These are phyloP conservation scores for Mortierella sp. DNA, from an alignment of 371 early-diverging fungal genomes.

Conservation along the genomic window DNA sequence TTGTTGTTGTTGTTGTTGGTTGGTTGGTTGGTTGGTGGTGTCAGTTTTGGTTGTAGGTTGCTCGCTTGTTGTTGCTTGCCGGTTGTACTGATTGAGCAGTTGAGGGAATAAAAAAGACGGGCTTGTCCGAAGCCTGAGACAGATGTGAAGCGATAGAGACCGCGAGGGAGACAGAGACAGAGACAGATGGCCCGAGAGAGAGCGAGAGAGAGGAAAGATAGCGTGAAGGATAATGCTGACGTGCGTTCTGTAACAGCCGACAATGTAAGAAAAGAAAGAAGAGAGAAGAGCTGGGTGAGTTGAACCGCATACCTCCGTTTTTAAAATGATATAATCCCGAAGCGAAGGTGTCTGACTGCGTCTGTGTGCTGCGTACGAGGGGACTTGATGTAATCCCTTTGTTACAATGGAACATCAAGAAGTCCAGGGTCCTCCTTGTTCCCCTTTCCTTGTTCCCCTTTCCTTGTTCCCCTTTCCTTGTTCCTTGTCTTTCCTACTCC, in stretches of 20 bases:
- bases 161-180: not conserved
- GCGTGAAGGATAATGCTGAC: not conserved
- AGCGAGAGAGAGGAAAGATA: not conserved
- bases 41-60: not conserved
- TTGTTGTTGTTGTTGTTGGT: not conserved
- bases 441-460: not conserved
- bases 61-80: not conserved
- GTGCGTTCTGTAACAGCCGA: not conserved
- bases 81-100: not conserved
- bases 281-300: constrained; percentile 2
- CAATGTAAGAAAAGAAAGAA: not conserved
- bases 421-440: not conserved
- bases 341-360: not conserved
- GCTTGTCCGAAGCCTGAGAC: not conserved
- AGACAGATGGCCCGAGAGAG: not conserved
- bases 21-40: not conserved
- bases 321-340: not conserved
- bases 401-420: not conserved
- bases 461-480: not conserved
- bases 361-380: not conserved
- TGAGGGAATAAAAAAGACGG: not conserved
- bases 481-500: not conserved
- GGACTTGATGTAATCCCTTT: not conserved
- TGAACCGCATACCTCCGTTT: constrained; percentile 6
- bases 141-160: not conserved